These are phyloP conservation scores for Suhomyces pyralidae DNA, from an alignment of 805 yeast genomes.

Conservation along the genomic window DNA sequence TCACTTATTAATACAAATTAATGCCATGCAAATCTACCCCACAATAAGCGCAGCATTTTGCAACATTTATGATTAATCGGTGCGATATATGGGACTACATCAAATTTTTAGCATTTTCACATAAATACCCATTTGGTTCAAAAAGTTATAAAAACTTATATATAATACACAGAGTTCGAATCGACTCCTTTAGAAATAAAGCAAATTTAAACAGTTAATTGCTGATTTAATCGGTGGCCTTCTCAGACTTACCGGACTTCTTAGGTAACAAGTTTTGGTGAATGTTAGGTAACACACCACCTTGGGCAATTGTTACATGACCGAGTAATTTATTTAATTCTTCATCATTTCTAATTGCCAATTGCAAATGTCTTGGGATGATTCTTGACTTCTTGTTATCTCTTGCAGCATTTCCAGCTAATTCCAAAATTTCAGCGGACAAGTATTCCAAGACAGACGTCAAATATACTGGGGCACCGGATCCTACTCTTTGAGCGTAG, in stretches of 20 bases:
- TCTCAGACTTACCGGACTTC: slow-evolving; percentile 59
- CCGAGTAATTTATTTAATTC: slow-evolving; percentile 91
- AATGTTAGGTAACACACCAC: slow-evolving; percentile 98
- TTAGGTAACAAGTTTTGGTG: slow-evolving; percentile 89
- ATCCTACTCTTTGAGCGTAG: slow-evolving; percentile 98
- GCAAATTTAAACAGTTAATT: neutral
- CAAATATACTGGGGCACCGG: slow-evolving; percentile 98
- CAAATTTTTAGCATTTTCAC: neutral
- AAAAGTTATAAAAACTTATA: neutral
- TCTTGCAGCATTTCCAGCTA: slow-evolving; percentile 99
- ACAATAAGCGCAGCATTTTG: neutral
- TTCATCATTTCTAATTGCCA: slow-evolving; percentile 98
- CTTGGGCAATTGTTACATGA: slow-evolving; percentile 89
- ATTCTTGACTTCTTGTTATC: slow-evolving; percentile 66
- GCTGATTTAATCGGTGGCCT: slow-evolving; percentile 41
- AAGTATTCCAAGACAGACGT: slow-evolving; percentile 96
- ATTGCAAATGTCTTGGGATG: slow-evolving; percentile 97
- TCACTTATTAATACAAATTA: neutral
- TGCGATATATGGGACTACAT: neutral
- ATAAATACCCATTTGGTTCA: neutral
- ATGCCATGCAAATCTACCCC: neutral
- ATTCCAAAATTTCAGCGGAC: slow-evolving; percentile 96
- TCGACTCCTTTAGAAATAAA: neutral
- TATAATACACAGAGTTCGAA: slow-evolving; percentile 4
- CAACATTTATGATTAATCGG: neutral